phyloP scores from a whole-genome alignment of 768 basidiomycete genomes.

The Lyophyllum shimeji region DNA sequence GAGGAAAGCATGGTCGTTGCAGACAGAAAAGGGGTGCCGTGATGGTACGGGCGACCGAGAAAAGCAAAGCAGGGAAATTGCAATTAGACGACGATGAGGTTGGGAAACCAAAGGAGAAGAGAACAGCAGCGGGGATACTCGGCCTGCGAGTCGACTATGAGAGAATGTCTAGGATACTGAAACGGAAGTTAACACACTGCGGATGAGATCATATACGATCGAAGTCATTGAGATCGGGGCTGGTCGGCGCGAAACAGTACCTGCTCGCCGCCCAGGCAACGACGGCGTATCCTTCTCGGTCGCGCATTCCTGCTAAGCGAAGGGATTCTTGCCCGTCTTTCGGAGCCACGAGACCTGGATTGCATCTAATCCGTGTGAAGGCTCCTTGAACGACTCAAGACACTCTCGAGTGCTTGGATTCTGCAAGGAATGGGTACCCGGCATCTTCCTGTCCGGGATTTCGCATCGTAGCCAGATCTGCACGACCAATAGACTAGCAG shows the following conservation, averaged over 20 bases:
- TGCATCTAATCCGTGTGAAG: not conserved
- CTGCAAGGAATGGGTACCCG: not conserved
- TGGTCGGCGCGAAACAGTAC: not conserved
- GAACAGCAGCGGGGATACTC: conserved; percentile 17
- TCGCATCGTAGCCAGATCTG: not conserved
- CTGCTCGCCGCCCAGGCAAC: not conserved
- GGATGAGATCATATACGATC: conserved; percentile 15
- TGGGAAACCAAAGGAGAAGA: conserved; percentile 3
- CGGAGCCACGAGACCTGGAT: not conserved
- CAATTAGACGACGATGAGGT: conserved; percentile 11
- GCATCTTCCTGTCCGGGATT: not conserved
- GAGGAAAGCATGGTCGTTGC: conserved; percentile 18
- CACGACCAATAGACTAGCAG: not conserved
- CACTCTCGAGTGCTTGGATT: not conserved
- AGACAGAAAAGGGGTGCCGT: conserved; percentile 7
- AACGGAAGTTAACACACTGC: conserved; percentile 17
- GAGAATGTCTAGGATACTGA: conserved; percentile 20
- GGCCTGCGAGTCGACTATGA: conserved; percentile 29
- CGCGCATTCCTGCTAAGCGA: not conserved
- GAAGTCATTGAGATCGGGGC: conserved; percentile 14
- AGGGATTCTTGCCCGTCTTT: not conserved
- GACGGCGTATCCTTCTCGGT: not conserved
- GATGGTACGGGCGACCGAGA: not conserved
- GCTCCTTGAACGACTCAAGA: no score
- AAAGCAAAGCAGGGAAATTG: conserved; percentile 6